Evolutionary conservation across 306 rosid species (phyloP).

Genomic region (Heteromeles arbutifolia): DNA sequence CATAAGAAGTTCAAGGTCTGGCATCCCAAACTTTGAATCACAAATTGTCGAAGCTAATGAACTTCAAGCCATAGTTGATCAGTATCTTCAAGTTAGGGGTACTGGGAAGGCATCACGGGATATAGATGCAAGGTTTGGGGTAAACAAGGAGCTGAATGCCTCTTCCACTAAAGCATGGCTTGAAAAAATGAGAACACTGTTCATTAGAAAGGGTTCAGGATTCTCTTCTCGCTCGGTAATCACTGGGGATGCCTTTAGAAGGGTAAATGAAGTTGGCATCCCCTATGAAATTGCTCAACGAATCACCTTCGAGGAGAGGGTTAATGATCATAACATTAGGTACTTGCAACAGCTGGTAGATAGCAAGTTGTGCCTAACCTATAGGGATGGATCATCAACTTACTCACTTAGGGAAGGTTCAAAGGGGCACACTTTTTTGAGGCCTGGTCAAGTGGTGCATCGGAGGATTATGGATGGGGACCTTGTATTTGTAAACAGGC

Average conservation of each 20-base stretch:
- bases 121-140: slow-evolving; percentile 56
- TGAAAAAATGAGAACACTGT: slow-evolving; percentile 81
- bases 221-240: slow-evolving; percentile 92
- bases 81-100: slow-evolving; percentile 83
- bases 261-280: slow-evolving; percentile 77
- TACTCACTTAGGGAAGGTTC: slow-evolving; percentile 92
- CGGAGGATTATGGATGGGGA: slow-evolving; percentile 96
- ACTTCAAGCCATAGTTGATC: slow-evolving; percentile 59
- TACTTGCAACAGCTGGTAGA: slow-evolving; percentile 79
- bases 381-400: slow-evolving; percentile 62
- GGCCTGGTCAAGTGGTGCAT: slow-evolving; percentile 77
- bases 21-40: slow-evolving; percentile 74
- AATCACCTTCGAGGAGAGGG: slow-evolving; percentile 89
- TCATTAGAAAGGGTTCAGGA: slow-evolving; percentile 93
- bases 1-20: slow-evolving; percentile 76
- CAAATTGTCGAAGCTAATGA: slow-evolving; percentile 76
- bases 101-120: slow-evolving; percentile 63
- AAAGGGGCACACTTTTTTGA: slow-evolving; percentile 67
- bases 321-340: slow-evolving; percentile 50
- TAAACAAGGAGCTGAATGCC: slow-evolving; percentile 52
- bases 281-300: slow-evolving; percentile 78
- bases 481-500: slow-evolving; percentile 79
- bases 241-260: slow-evolving; percentile 88
- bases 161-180: slow-evolving; percentile 89
- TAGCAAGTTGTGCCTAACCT: slow-evolving; percentile 64